Conservation (phyloP, 768 basidiomycete genomes). For the Dentipellis sp. region DNA sequence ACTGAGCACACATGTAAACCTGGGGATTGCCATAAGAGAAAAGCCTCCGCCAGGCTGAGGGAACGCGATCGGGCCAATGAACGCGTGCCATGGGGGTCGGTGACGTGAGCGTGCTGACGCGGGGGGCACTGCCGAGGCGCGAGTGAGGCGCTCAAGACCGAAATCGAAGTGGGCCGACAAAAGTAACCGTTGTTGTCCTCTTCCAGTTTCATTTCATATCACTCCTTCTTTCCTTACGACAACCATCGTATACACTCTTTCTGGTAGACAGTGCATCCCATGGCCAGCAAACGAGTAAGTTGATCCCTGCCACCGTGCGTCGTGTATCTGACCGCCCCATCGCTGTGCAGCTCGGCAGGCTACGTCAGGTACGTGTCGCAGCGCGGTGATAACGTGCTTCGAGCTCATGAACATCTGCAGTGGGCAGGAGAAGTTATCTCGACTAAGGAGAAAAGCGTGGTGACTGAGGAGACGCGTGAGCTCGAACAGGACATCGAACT, state of each 20-base stretch:
- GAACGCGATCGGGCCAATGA: neutral
- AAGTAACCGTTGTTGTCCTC: no score
- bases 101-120: neutral
- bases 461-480: conserved; percentile 72
- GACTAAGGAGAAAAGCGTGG: conserved; percentile 68
- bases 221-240: neutral
- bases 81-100: neutral
- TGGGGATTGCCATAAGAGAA: no score
- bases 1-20: no score
- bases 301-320: no score
- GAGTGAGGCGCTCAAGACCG: no score
- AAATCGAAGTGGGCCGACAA: no score
- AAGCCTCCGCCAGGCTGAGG: no score
- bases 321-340: neutral
- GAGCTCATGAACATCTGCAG: conserved; percentile 26
- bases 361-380: conserved; percentile 51
- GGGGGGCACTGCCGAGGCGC: neutral
- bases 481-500: conserved; percentile 82
- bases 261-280: neutral
- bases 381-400: conserved; percentile 2
- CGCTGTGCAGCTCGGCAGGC: conserved; percentile 53
- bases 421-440: conserved; percentile 90
- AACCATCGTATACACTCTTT: neutral
- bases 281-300: neutral
- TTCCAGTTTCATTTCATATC: no score